Conservation (phyloP, 306 rosid species). For the Amphicarpaea edgeworthii region DNA sequence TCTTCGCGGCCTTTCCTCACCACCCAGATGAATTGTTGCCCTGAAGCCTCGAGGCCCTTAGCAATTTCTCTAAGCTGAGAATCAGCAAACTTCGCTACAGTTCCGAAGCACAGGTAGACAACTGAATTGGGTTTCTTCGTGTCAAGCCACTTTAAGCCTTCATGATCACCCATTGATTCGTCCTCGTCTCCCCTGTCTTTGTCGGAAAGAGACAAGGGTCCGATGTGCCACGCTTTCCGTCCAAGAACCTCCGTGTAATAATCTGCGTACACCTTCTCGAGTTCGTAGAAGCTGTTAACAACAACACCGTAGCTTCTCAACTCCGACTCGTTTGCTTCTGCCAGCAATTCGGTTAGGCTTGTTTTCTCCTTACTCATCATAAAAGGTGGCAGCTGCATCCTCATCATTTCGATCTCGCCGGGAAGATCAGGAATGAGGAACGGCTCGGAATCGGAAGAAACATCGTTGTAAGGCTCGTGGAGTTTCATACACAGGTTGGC, state of each 20-base stretch:
- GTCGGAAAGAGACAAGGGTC: conserved; percentile 58
- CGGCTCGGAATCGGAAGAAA: conserved; percentile 50
- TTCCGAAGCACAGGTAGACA: conserved; percentile 65
- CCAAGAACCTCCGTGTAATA: conserved; percentile 48
- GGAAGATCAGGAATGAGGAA: conserved; percentile 49
- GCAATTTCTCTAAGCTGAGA: conserved; percentile 65
- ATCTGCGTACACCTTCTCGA: conserved; percentile 60
- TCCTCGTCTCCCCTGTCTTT: conserved; percentile 16
- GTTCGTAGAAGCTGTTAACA: conserved; percentile 67
- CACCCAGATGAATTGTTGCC: conserved; percentile 59
- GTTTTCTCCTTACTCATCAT: not conserved
- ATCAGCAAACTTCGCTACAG: conserved; percentile 32
- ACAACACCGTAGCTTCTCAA: conserved; percentile 56
- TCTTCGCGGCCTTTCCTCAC: conserved; percentile 41
- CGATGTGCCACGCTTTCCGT: conserved; percentile 65
- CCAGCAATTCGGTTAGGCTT: conserved; percentile 41
- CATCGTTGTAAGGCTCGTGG: conserved; percentile 45
- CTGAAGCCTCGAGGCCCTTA: conserved; percentile 58
- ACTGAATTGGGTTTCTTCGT: conserved; percentile 49
- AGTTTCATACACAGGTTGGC: not conserved
- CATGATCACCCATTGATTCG: conserved; percentile 4
- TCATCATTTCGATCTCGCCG: conserved; percentile 46
- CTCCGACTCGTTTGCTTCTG: not conserved
- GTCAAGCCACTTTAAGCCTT: conserved; percentile 52
- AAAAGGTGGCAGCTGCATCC: conserved; percentile 2